These are phyloP conservation scores for Pleoardoris graminearum DNA, from an alignment of 2,329 filamentous ascomycete species.

Conservation along the genomic window DNA sequence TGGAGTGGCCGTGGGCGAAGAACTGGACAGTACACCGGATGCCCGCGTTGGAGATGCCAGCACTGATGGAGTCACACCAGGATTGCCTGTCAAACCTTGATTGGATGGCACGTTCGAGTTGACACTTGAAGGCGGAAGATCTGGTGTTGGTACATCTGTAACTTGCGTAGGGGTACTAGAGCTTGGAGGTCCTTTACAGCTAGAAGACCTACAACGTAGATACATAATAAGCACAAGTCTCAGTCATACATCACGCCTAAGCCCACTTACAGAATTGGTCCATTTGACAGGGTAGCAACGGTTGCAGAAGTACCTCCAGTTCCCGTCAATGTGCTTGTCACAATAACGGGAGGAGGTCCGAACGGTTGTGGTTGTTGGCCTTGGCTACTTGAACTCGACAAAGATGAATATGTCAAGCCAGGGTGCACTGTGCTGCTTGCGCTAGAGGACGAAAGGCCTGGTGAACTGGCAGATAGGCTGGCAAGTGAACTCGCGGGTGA, in stretches of 20 bases:
- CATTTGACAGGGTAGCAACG: slow-evolving; percentile 1
- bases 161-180: neutral
- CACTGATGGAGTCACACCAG: neutral
- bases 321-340: slow-evolving; percentile 5
- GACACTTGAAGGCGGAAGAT: neutral
- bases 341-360: neutral
- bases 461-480: neutral
- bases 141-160: neutral
- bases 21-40: neutral
- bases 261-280: neutral
- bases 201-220: neutral
- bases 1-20: neutral
- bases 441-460: slow-evolving; percentile 5
- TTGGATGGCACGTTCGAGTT: neutral
- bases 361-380: neutral
- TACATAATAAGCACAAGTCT: neutral
- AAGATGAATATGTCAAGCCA: neutral
- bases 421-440: neutral
- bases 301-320: slow-evolving; percentile 2
- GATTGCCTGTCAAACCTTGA: neutral
- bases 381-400: neutral
- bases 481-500: neutral
- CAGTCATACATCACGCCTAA: neutral
- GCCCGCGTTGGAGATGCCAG: neutral
- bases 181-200: neutral